Base-by-base conservation (phyloP, 768 basidiomycete species). In the Suillus tomentosus region DNA sequence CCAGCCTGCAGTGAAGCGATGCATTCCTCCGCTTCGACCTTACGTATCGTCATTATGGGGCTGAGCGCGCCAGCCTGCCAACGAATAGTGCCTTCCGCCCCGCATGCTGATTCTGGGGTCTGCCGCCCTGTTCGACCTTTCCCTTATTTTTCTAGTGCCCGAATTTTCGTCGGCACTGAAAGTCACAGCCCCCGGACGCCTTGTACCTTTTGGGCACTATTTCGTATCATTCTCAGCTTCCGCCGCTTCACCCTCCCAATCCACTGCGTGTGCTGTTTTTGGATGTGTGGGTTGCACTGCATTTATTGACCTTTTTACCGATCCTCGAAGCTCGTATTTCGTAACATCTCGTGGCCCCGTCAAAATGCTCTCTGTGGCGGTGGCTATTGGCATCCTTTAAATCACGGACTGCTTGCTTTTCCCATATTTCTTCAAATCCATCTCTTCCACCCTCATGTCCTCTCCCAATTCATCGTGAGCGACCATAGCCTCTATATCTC, bases 361-460 rank as follows among this genome's bases (percentile, higher is more conserved):
- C 57, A 74, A 71, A 71, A 70, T 66, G 22, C 62, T 57, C 61
- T 60, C 59, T 39, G 71, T 53, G 55, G 60, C 60, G 56, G 54
- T 56, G 64, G 42, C 36, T 55, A 57, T 65, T 65, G 51, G 40
- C 40, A 55, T 64, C 70, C 68, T 74, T 74, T 75, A 74, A 64
- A 60, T 31, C 42, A 56, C 51, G 39, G n/a, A 48, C 59, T 61
- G n/a, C 22, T 40, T 19, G 36, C 43, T 37, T 60, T 51, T 63
- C 61, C 51, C 62, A 67, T 62, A 63, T 61, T 60, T 14, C 45
- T 22, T 47, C 42, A 27, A 3, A 7, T 8, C 7, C 63, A 58
- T 58, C 36, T 27, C 47, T 50, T n/a, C 64, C 17, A 63, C 50
- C 65, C 37, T 27, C 39, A 58, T 58, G 57, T 40, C 17, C 24